Base-by-base conservation (phyloP, 257 asterid genomes). In the Coffea canephora region DNA sequence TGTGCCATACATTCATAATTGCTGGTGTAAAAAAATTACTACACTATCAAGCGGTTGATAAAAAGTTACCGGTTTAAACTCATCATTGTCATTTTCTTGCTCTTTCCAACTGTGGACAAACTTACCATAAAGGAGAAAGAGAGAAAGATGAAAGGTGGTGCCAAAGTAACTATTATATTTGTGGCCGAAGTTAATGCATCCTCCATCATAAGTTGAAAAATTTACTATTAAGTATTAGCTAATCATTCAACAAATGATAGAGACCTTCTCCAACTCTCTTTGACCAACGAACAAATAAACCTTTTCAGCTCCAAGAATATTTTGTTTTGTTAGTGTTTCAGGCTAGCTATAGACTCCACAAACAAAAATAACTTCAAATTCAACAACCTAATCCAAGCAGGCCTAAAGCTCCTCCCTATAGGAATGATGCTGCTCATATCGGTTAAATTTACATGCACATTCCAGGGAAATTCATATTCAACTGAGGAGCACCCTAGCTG, bases 191-290 rank as follows among this genome's bases (percentile, higher is more conserved):
- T 49, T 68, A 7, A 15, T 9, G n/a, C 69, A 64, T 25, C 41
- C 69, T 27, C 41, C 19, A 0, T 10, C 36, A 10, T 64, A 25
- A 11, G 69, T 25, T 31, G 41, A 11, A 64, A 64, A 64, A 27
- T 39, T 31, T 64, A 18, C 69, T 10, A 64, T 64, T 48, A n/a
- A 23, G 18, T 48, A 71, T 71, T 46, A n/a, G 12, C 31, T 39
- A 39, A 69, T 69, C n/a, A 69, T 36, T 69, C 61, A 71, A 27
- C 10, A 31, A 73, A n/a, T 14, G 50, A 74, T 7, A 7, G 66
- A 18, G 31, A 74, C 49, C 49, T 74, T 27, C 77, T 74, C 77
- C 49, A 74, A 74, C 76, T 49, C 77, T 52, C 77, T 34, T 31
- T 54, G 62, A 25, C 41, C 4, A 50, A 50, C 25, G 13, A 27